Evolutionary conservation across 140 eudicot genomes (phyloP), one percentile per base, ranked within the genome.

Genomic region (Anethum foeniculum): DNA sequence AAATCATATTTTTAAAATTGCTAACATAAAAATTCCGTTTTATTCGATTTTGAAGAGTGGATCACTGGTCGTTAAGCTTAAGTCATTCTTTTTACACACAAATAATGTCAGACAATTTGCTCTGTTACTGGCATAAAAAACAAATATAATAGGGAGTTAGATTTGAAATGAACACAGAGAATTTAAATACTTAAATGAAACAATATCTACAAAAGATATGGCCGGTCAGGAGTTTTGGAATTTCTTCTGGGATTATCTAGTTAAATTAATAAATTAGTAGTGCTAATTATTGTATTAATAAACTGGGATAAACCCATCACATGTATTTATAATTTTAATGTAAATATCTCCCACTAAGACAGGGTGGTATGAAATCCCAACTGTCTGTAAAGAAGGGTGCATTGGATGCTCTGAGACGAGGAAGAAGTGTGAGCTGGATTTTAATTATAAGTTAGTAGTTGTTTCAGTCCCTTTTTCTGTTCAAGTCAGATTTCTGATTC

Each of bases 211-310:
- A 38, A 21, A 34, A 71, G 76, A 71, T 71, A 32, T 71, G 76
- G 76, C 6, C 76, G 76, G 76, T 71, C 49, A 71, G 76, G 25
- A 71, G 76, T 18, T 32, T 71, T 71, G 76, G 47, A 71, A 38
- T 21, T 71, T 69, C 23, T 28, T 32, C 25, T 13, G 74, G 41
- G 46, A n/a, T 32, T 32, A 69, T 69, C 43, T 32, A 30, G 25
- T 69, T 34, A 34, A 38, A 16, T 21, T 34, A 14, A 7, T 36
- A 38, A n/a, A 62, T 62, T 62, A 34, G 6, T 6, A 71, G 15
- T 38, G 30, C 12, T 71, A 71, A 71, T 38, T 71, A 38, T 38
- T 71, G 12, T 7, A 67, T 67, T 12, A 65, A 65, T 10, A 30
- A 28, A 9, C 1, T 30, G 7, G 5, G 23, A 27, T 67, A 67